phyloP scores from a whole-genome alignment of 1,284 basidiomycete genomes.

The Leccinum angustisporum region DNA sequence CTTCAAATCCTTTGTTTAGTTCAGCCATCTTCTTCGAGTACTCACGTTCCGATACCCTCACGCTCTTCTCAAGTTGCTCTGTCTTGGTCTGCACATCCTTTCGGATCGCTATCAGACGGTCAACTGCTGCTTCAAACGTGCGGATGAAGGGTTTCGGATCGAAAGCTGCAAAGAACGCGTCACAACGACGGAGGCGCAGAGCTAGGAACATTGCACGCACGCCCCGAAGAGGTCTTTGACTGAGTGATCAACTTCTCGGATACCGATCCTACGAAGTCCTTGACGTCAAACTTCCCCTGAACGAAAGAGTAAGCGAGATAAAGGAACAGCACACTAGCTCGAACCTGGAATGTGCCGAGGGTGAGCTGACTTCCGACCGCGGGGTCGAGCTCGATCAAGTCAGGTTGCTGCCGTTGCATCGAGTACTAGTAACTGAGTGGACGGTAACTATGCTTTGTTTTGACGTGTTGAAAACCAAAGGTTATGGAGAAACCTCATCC shows the following conservation, averaged over 20 bases:
- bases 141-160: constrained; percentile 91
- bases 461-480: constrained; percentile 33
- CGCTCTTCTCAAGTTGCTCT: constrained; percentile 89
- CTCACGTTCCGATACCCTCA: constrained; percentile 87
- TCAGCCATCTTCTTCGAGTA: constrained; percentile 94
- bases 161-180: constrained; percentile 62
- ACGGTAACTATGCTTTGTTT: constrained; percentile 26
- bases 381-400: constrained; percentile 44
- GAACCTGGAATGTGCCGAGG: constrained; percentile 67
- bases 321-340: background rate
- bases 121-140: constrained; percentile 89
- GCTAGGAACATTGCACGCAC: constrained; percentile 49
- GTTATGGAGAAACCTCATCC: constrained; percentile 40
- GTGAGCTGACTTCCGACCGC: constrained; percentile 63
- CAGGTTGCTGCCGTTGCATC: constrained; percentile 22
- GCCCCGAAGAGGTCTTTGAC: constrained; percentile 80
- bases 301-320: constrained; percentile 6
- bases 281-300: constrained; percentile 88
- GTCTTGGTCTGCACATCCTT: constrained; percentile 88
- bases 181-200: background rate
- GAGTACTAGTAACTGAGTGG: background rate
- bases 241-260: constrained; percentile 85
- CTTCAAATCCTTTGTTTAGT: constrained; percentile 91
- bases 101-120: constrained; percentile 81
- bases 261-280: constrained; percentile 83